These are phyloP conservation scores for Conringia planisiliqua DNA, from an alignment of 345 rosid species.

Conservation along the genomic window DNA sequence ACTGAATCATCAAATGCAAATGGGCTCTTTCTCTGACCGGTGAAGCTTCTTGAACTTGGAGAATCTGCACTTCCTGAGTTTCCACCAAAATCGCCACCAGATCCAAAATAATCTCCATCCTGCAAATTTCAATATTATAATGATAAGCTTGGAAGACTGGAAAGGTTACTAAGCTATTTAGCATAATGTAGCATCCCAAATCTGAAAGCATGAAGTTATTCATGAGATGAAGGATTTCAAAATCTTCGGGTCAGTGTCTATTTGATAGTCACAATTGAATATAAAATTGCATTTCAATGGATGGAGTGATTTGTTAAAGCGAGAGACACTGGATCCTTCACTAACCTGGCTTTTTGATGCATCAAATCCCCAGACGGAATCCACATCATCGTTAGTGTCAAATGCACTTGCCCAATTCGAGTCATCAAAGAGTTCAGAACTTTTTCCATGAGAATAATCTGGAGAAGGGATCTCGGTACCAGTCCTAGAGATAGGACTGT, in stretches of 20 bases:
- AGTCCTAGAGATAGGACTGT: slow-evolving; percentile 65
- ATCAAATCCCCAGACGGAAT: slow-evolving; percentile 91
- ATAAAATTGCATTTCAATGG: not conserved
- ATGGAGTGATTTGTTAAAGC: not conserved
- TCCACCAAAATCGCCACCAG: slow-evolving; percentile 52
- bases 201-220: slow-evolving; percentile 12
- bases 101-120: slow-evolving; percentile 64
- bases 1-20: slow-evolving; percentile 85
- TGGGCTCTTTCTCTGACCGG: slow-evolving; percentile 51
- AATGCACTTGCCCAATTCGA: slow-evolving; percentile 88
- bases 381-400: slow-evolving; percentile 84
- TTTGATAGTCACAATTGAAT: not conserved
- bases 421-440: slow-evolving; percentile 77
- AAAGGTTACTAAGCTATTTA: not conserved
- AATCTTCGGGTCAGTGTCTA: slow-evolving; percentile 8
- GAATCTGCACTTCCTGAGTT: slow-evolving; percentile 59
- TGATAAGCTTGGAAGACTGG: slow-evolving; percentile 3
- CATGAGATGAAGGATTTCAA: not conserved
- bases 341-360: slow-evolving; percentile 67
- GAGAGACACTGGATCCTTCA: slow-evolving; percentile 4
- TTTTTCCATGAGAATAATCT: slow-evolving; percentile 59
- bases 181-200: not conserved
- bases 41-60: slow-evolving; percentile 43
- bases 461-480: slow-evolving; percentile 63
- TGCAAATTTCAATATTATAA: slow-evolving; percentile 30